Base-by-base conservation (phyloP, 371 early-diverging fungal species). In the Funneliformis caledonium region DNA sequence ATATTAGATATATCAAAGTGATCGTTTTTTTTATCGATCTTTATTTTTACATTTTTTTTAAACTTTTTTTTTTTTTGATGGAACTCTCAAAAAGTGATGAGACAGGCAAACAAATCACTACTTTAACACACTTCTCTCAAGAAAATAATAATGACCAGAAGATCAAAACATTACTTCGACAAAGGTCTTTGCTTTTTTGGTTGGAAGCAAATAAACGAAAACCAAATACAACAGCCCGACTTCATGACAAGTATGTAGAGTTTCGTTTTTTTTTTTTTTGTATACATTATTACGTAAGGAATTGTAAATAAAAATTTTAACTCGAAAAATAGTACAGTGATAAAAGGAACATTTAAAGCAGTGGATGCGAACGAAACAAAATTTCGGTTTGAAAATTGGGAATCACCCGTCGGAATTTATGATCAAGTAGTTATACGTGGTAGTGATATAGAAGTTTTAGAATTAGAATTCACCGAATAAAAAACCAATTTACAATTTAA, bases 161-260 rank as follows among this genome's bases (percentile, higher is more conserved):
- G 43, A 70, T 43, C n/a, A n/a, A 14, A 42, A 43, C 70, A 70
- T 16, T 9, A 42, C 76, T 76, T 11, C 77, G 77, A 19, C 62
- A 77, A 77, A 77, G 77, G 45, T 64, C 77, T 77, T 45, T 77
- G 47, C n/a, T 77, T 26, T 77, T 77, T 77, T 77, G 77, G 77
- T 48, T 77, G 31, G 77, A 77, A 8, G 26, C n/a, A 47, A 31
- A 43, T 59, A 37, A 61, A 61, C 31, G 47, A 47, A 64, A 62
- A 77, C 11, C 62, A 47, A 64, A 64, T 12, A 64, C 50, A 11
- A 64, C 26, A 9, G 77, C 65, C 16, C 62, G 48, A 77, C 77
- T 77, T 77, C 65, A 77, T 26, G 77, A 77, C 48, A 77, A 77
- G 77, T 77, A 77, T 42, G 14, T 16, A 19, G 16, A 73, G 11